Evolutionary conservation across 257 asterid genomes (phyloP).

Genomic region (Fraxinus excelsior): DNA sequence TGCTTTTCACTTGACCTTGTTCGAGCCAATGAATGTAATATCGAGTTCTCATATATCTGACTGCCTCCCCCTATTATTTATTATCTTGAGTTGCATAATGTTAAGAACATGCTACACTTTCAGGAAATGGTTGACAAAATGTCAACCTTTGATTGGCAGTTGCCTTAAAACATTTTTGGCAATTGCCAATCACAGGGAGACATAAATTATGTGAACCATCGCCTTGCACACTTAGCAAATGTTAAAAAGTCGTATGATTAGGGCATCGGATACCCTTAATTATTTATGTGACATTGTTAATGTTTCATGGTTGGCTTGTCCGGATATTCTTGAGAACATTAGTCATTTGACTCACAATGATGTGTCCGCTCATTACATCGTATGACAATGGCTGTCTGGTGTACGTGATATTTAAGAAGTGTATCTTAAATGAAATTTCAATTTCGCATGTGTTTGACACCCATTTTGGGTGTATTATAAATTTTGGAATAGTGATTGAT

Average conservation of each 20-base stretch:
- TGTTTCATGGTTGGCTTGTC: constrained; percentile 22
- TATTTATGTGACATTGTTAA: constrained; percentile 10
- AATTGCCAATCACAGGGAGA: too few relatives aligned
- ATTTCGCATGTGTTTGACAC: too few relatives aligned
- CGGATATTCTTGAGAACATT: neutral
- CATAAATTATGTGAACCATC: too few relatives aligned
- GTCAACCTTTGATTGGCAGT: too few relatives aligned
- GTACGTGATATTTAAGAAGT: neutral
- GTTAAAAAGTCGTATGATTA: constrained; percentile 19
- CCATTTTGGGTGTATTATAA: too few relatives aligned
- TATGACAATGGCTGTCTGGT: neutral
- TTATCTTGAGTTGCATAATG: neutral
- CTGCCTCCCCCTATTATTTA: neutral
- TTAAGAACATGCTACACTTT: too few relatives aligned
- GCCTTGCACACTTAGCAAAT: too few relatives aligned
- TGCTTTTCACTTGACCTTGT: neutral
- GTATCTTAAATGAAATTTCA: neutral
- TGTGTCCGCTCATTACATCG: neutral
- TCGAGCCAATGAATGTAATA: neutral
- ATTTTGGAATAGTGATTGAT: too few relatives aligned
- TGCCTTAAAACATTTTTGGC: too few relatives aligned
- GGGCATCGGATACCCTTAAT: constrained; percentile 35
- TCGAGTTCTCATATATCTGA: neutral
- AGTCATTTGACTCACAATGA: neutral
- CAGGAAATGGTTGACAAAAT: too few relatives aligned